Evolutionary conservation across 1,139 yeast genomes (phyloP).

Genomic region (Blastobotrys illinoisensis): DNA sequence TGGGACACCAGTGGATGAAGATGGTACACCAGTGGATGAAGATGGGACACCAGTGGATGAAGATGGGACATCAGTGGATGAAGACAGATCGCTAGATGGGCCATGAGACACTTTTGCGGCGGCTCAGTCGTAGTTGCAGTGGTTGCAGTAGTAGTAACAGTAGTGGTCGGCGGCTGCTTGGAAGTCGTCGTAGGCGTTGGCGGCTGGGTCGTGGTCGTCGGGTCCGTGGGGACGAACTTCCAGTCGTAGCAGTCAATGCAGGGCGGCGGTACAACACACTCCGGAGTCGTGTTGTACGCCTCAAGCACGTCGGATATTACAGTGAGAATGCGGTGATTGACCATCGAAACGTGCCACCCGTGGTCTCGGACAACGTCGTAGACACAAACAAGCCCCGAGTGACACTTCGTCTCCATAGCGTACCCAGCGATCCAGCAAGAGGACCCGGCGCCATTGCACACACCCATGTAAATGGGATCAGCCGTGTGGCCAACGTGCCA

Average conservation of each 20-base stretch:
- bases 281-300: conserved; percentile 71
- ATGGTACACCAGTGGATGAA: too few relatives aligned
- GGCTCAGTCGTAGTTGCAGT: conserved; percentile 7
- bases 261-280: conserved; percentile 68
- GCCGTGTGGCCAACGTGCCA: conserved; percentile 98
- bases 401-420: conserved; percentile 97
- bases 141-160: conserved; percentile 10
- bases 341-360: conserved; percentile 87
- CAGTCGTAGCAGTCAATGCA: conserved; percentile 85
- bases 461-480: conserved; percentile 96
- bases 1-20: too few relatives aligned
- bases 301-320: conserved; percentile 79
- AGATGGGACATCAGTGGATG: background rate
- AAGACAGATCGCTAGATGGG: too few relatives aligned
- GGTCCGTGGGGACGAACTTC: conserved; percentile 53
- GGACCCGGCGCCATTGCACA: conserved; percentile 91
- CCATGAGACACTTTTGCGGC: conserved; percentile 19
- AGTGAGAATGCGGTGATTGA: conserved; percentile 86
- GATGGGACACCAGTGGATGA: too few relatives aligned
- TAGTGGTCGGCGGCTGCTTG: conserved; percentile 1
- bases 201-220: conserved; percentile 4
- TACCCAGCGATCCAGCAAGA: conserved; percentile 89
- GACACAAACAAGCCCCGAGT: conserved; percentile 80
- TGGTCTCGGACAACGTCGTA: conserved; percentile 85
- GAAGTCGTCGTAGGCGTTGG: conserved; percentile 4